Conservation (phyloP, 2,329 filamentous ascomycete species). For the Immersiporthe knoxdaviesiana region DNA sequence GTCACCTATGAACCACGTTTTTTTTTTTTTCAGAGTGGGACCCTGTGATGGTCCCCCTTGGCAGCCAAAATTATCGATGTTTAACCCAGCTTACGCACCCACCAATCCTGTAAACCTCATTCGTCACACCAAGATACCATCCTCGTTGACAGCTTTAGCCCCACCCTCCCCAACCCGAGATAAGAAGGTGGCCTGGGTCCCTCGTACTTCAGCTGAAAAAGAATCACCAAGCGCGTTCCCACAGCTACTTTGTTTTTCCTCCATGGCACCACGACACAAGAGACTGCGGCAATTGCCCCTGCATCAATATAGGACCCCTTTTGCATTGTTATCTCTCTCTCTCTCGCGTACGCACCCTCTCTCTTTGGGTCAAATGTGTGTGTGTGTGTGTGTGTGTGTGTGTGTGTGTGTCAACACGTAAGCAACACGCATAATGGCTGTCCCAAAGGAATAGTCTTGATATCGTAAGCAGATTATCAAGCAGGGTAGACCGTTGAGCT, state of each 20-base stretch:
- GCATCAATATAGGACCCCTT: not conserved
- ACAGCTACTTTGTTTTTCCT: not conserved
- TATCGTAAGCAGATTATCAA: not conserved
- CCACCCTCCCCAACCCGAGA: not conserved
- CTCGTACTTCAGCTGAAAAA: not conserved
- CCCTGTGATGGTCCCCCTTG: too few species aligned
- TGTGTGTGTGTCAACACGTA: not conserved
- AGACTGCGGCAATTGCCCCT: not conserved
- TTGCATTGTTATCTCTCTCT: too few species aligned
- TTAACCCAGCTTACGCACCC: not conserved
- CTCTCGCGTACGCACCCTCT: too few species aligned
- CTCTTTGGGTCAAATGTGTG: not conserved
- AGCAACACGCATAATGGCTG: slow-evolving; percentile 3
- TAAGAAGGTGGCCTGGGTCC: not conserved
- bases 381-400: not conserved
- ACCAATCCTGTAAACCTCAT: not conserved
- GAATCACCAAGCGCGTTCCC: not conserved
- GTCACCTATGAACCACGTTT: not conserved
- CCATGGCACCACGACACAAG: not conserved
- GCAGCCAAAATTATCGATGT: not conserved
- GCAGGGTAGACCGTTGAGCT: not conserved
- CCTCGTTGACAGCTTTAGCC: not conserved
- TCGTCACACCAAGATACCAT: not conserved
- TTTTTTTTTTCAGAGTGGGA: not conserved
- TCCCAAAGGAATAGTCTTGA: not conserved